These are phyloP conservation scores for Daldinia grandis DNA, from an alignment of 495 filamentous ascomycete genomes.

Conservation along the genomic window DNA sequence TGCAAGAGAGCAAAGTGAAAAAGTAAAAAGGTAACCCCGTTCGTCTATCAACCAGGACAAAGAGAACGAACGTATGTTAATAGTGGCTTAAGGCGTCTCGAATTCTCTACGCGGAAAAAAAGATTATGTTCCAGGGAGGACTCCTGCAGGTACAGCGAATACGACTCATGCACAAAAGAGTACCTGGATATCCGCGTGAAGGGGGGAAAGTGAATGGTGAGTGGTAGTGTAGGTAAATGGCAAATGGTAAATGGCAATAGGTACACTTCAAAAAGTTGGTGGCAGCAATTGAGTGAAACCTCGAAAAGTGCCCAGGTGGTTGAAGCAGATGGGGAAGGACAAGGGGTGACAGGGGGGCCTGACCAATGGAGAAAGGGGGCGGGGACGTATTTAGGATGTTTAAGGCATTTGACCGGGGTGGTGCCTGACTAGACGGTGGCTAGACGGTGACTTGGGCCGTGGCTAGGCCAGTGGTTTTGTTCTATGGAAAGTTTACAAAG, in stretches of 20 bases:
- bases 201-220: not conserved
- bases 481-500: not conserved
- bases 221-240: not conserved
- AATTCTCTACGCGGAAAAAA: slow-evolving; percentile 14
- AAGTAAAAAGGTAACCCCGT: slow-evolving; percentile 15
- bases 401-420: slow-evolving; percentile 16
- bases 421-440: slow-evolving; percentile 16
- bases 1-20: not conserved
- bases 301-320: slow-evolving; percentile 9
- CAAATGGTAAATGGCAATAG: slow-evolving; percentile 1
- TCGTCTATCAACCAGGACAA: slow-evolving; percentile 5
- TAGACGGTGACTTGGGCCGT: slow-evolving; percentile 6
- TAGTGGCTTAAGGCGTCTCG: slow-evolving; percentile 34
- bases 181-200: not conserved
- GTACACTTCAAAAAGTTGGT: slow-evolving; percentile 11
- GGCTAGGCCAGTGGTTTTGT: slow-evolving; percentile 4
- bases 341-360: slow-evolving; percentile 11
- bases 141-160: slow-evolving; percentile 29
- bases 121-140: slow-evolving; percentile 31
- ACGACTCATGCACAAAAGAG: not conserved
- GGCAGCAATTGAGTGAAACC: slow-evolving; percentile 21
- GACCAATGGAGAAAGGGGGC: slow-evolving; percentile 38
- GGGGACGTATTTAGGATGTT: slow-evolving; percentile 18
- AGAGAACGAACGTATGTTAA: slow-evolving; percentile 25
- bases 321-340: slow-evolving; percentile 25